These are phyloP conservation scores for Aeminium ludgeri DNA, from an alignment of 495 filamentous ascomycete species.

Conservation along the genomic window DNA sequence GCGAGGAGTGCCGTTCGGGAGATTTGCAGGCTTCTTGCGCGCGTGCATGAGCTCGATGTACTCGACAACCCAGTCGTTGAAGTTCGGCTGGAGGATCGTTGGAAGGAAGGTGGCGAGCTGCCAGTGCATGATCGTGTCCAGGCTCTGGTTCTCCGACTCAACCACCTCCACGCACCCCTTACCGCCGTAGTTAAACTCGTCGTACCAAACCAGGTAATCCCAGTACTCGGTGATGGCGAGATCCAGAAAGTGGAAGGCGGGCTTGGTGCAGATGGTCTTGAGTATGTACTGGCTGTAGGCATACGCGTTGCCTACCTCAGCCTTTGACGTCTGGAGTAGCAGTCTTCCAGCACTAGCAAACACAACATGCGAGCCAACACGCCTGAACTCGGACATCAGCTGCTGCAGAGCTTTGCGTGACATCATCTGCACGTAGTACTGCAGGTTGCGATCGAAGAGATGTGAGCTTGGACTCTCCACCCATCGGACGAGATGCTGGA, in stretches of 20 bases:
- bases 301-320: slow-evolving; percentile 90
- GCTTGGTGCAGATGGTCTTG: slow-evolving; percentile 87
- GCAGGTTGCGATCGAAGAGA: slow-evolving; percentile 87
- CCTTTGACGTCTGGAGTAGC: slow-evolving; percentile 87
- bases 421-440: slow-evolving; percentile 97
- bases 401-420: slow-evolving; percentile 91
- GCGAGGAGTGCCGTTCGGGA: slow-evolving; percentile 35
- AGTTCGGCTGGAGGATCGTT: slow-evolving; percentile 57
- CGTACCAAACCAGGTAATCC: slow-evolving; percentile 99
- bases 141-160: slow-evolving; percentile 66
- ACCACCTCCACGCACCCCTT: slow-evolving; percentile 74
- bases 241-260: slow-evolving; percentile 92
- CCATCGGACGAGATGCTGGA: slow-evolving; percentile 94
- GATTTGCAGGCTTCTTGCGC: slow-evolving; percentile 47
- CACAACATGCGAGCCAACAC: slow-evolving; percentile 84
- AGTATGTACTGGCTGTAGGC: slow-evolving; percentile 94
- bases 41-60: slow-evolving; percentile 90
- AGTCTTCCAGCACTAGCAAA: slow-evolving; percentile 81
- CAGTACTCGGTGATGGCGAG: slow-evolving; percentile 97
- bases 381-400: slow-evolving; percentile 89
- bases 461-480: slow-evolving; percentile 81
- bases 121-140: slow-evolving; percentile 97
- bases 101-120: slow-evolving; percentile 84
- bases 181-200: slow-evolving; percentile 96
- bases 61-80: slow-evolving; percentile 85